Evolutionary conservation across 345 rosid genomes (phyloP), one percentile per base, ranked within the genome.

Genomic region (Physaria fendleri): DNA sequence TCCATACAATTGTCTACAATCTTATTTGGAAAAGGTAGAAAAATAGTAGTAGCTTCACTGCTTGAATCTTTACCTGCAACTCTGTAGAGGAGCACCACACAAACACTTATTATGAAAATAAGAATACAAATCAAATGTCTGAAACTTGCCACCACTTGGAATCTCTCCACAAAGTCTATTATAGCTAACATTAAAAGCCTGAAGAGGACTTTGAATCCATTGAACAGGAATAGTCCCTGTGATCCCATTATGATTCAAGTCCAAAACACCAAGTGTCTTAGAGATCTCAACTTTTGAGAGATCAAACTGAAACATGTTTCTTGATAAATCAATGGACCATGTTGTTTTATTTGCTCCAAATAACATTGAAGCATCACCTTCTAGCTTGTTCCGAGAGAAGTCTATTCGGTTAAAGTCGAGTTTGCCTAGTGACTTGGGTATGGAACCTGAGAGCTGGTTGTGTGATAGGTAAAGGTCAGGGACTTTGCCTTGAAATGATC

Each of bases 71-170:
- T 4, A 77, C 64, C 78, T 72, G 74, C 88, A 80, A 65, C 32
- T 64, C 0, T 23, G 44, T 22, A 90, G 91, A 6, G 94, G 97
- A 15, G 80, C 73, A 13, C 94, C 98, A 39, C 96, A 87, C 74
- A 91, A 60, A 77, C 98, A 91, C 64, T 67, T 53, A 28, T 85
- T 91, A 54, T 85, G 96, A 62, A 81, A 62, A 58, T 82, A 87
- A 0, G 76, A 2, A 8, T 73, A 62, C 52, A 58, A 57, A 59
- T 75, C 92, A 48, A 87, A 76, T 2, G 53, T 73, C 82, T 87
- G 87, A 71, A 87, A 47, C 50, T 15, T 27, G 13, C 94, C 94
- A 11, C 91, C 94, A 0, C 16, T 75, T 0, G 96, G 92, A 23
- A 91, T 85, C 56, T 42, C 40, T 8, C 96, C 90, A 54, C 96